Conservation (phyloP, 805 yeast species). For the Cyberlindnera amylophila region DNA sequence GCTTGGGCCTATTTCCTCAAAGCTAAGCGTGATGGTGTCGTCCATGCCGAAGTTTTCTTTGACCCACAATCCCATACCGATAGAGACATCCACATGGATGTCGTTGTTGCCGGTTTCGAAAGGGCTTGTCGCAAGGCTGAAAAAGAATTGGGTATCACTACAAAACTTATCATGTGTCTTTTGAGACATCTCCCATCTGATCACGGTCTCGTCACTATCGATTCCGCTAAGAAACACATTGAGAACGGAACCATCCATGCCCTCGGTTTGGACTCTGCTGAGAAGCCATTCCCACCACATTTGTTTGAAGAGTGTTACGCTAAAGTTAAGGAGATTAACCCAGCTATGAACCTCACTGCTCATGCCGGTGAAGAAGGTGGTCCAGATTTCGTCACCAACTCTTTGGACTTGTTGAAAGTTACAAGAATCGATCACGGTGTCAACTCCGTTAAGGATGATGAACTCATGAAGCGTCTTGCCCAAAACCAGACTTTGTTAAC, state of each 20-base stretch:
- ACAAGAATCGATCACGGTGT: constrained; percentile 82
- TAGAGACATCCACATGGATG: constrained; percentile 56
- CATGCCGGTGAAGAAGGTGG: constrained; percentile 92
- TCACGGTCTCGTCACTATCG: constrained; percentile 55
- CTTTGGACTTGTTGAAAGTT: constrained; percentile 57
- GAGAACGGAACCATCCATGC: constrained; percentile 64
- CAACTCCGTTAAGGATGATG: constrained; percentile 53
- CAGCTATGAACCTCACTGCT: constrained; percentile 65
- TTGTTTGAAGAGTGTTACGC: constrained; percentile 62
- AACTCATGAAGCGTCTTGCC: constrained; percentile 54
- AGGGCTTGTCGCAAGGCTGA: constrained; percentile 65
- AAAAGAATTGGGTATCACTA: constrained; percentile 54
- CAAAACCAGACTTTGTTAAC: constrained; percentile 54
- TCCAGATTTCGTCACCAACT: constrained; percentile 55
- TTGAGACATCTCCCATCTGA: constrained; percentile 69
- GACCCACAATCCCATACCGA: constrained; percentile 84
- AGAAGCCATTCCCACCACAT: constrained; percentile 73
- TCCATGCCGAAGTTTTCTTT: constrained; percentile 73
- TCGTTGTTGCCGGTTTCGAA: constrained; percentile 61
- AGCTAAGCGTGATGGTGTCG: constrained; percentile 55
- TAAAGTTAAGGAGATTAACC: constrained; percentile 42
- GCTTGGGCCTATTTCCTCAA: constrained; percentile 70
- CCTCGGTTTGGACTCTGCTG: constrained; percentile 79
- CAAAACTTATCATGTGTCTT: constrained; percentile 77
- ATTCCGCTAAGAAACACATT: constrained; percentile 47